These are phyloP conservation scores for Aurinia saxatilis DNA, from an alignment of 345 rosid genomes.

Conservation along the genomic window DNA sequence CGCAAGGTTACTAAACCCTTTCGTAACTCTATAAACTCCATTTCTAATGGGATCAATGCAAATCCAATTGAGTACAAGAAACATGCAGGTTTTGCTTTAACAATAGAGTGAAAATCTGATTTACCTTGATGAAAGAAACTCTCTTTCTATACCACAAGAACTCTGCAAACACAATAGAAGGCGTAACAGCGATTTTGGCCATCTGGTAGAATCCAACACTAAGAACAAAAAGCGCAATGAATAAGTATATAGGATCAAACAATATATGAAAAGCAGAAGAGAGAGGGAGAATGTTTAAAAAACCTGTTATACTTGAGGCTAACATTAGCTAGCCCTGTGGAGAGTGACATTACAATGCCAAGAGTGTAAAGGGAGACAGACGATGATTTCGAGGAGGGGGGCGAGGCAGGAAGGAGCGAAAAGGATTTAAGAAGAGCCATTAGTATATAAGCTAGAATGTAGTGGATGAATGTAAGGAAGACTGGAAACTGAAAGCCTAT, in stretches of 20 bases:
- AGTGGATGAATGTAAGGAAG: slow-evolving; percentile 83
- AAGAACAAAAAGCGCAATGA: background rate
- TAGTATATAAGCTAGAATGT: slow-evolving; percentile 60
- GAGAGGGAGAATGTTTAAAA: background rate
- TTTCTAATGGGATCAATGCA: background rate
- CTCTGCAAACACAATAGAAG: slow-evolving; percentile 87
- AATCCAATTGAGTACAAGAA: background rate
- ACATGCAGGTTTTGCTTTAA: background rate
- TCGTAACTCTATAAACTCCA: background rate
- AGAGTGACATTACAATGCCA: slow-evolving; percentile 83
- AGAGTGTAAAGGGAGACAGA: slow-evolving; percentile 56
- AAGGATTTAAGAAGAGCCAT: slow-evolving; percentile 77
- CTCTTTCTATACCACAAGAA: slow-evolving; percentile 66
- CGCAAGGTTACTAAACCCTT: background rate
- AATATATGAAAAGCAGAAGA: background rate
- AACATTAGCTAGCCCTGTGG: slow-evolving; percentile 96
- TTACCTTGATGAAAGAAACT: slow-evolving; percentile 75
- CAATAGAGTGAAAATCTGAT: background rate
- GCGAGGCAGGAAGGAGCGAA: slow-evolving; percentile 53
- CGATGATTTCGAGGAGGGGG: slow-evolving; percentile 64
- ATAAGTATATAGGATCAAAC: background rate
- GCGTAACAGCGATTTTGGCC: slow-evolving; percentile 93
- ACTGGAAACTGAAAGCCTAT: slow-evolving; percentile 84
- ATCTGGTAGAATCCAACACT: slow-evolving; percentile 98
- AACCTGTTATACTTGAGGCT: slow-evolving; percentile 97